Percentiles rank a stretch among this genome's conserved stretches.
These are phyloP conservation scores for Volvox reticuliferus DNA, from an alignment of 139 green algal genomes.

Conservation along the genomic window DNA sequence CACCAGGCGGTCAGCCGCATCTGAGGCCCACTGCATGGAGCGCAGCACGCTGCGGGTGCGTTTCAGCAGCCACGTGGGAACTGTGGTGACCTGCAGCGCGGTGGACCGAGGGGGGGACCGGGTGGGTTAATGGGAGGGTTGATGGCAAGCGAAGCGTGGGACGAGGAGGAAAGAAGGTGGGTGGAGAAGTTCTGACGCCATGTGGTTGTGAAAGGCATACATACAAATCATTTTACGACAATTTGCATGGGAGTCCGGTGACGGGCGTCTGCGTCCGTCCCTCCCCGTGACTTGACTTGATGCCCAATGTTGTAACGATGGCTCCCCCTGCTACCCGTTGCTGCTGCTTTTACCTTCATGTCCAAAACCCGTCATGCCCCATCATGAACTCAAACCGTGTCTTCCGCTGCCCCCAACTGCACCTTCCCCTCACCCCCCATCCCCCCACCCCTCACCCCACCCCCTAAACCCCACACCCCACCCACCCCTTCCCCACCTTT, in stretches of 20 bases:
- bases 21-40: constrained; percentile 92
- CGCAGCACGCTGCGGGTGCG: constrained; percentile 82
- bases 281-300: no score
- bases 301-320: no score
- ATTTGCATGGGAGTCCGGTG: no score
- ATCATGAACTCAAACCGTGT: no score
- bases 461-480: not conserved
- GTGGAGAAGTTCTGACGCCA: no score
- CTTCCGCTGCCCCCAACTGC: no score
- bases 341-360: no score
- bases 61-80: constrained; percentile 94
- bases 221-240: no score
- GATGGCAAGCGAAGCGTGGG: not conserved
- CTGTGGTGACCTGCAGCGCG: constrained; percentile 76
- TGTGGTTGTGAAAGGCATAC: no score
- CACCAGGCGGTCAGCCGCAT: constrained; percentile 94
- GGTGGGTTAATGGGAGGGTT: not conserved
- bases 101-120: not conserved
- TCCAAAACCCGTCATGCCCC: no score
- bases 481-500: constrained; percentile 60
- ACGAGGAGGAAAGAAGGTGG: not conserved
- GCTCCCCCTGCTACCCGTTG: no score
- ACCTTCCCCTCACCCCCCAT: not conserved
- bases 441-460: not conserved
- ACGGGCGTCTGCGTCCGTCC: no score